phyloP scores from a whole-genome alignment of 441 rosid genomes.

The Adansonia gregorii region DNA sequence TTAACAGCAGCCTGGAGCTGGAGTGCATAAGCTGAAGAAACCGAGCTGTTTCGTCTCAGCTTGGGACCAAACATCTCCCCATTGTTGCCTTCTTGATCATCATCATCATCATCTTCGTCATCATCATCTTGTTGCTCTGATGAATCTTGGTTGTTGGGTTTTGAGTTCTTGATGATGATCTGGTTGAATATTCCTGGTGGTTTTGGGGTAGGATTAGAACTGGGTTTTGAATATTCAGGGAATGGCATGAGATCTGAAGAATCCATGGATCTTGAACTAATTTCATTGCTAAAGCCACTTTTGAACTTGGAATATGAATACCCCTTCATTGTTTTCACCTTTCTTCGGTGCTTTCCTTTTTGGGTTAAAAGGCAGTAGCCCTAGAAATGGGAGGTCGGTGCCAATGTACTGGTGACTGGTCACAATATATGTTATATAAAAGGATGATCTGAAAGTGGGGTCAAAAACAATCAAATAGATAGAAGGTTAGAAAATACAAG shows the following conservation, averaged over 20 bases:
- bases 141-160: slow-evolving; percentile 26
- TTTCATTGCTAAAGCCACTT: slow-evolving; percentile 18
- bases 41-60: slow-evolving; percentile 65
- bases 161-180: slow-evolving; percentile 22
- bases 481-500: slow-evolving; percentile 4
- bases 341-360: neutral
- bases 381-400: slow-evolving; percentile 10
- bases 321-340: slow-evolving; percentile 48
- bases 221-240: slow-evolving; percentile 30
- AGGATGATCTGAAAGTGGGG: slow-evolving; percentile 18
- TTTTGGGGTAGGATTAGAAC: neutral
- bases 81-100: slow-evolving; percentile 4
- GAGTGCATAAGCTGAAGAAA: slow-evolving; percentile 49
- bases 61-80: slow-evolving; percentile 32
- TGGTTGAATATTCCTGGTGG: slow-evolving; percentile 1
- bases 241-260: slow-evolving; percentile 41
- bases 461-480: slow-evolving; percentile 11
- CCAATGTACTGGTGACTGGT: neutral
- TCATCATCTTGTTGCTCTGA: slow-evolving; percentile 30
- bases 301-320: slow-evolving; percentile 72
- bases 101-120: slow-evolving; percentile 23
- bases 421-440: neutral
- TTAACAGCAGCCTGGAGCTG: slow-evolving; percentile 48
- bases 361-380: neutral
- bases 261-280: slow-evolving; percentile 47